Conservation (phyloP, 2,329 filamentous ascomycete genomes). For the Emergomyces pasteurianus region DNA sequence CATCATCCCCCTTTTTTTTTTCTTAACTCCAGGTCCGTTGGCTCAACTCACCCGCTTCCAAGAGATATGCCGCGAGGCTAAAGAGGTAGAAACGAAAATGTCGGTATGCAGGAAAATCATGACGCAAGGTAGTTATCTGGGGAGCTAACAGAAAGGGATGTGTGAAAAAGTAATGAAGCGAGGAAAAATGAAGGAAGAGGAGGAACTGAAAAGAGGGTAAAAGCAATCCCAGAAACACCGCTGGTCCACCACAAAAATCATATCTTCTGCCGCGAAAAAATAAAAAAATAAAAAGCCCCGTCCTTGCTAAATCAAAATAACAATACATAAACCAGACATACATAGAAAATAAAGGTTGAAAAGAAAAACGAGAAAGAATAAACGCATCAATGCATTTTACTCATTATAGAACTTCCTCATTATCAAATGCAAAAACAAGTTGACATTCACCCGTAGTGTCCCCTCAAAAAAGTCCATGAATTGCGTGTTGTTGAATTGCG, state of each 20-base stretch:
- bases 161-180: too few species aligned
- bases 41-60: not conserved
- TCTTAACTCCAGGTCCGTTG: not conserved
- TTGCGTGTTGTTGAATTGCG: conserved; percentile 93
- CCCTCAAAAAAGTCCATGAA: conserved; percentile 92
- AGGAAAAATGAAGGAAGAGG: not conserved
- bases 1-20: not conserved
- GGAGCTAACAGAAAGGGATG: too few species aligned
- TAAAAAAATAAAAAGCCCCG: not conserved
- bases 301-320: not conserved
- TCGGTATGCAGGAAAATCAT: not conserved
- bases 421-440: conserved; percentile 86
- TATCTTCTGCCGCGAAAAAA: too few species aligned
- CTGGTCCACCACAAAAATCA: not conserved
- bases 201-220: not conserved
- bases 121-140: not conserved
- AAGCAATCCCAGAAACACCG: not conserved
- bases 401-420: conserved; percentile 93
- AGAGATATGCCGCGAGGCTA: not conserved
- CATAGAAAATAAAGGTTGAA: not conserved
- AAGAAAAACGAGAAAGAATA: not conserved
- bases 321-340: not conserved
- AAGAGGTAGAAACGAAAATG: not conserved
- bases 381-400: conserved; percentile 1
- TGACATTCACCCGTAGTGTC: conserved; percentile 83